Evolutionary conservation across 108 stramenopile species (phyloP).

Genomic region (Cyclotella cryptica): DNA sequence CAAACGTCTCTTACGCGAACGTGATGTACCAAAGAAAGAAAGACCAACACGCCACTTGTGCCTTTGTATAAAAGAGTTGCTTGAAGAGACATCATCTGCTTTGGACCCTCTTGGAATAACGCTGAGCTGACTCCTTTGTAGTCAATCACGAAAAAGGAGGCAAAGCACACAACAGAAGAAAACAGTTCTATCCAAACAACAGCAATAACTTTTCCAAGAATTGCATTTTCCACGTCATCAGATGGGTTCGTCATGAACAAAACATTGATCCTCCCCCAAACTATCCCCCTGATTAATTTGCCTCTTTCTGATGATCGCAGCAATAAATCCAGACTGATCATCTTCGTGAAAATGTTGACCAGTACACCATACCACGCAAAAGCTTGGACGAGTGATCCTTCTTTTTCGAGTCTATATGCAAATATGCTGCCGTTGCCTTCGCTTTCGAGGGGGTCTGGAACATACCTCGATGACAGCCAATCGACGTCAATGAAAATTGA

Average conservation of each 20-base stretch:
- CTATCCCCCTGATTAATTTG: background rate
- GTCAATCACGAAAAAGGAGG: conserved; percentile 23
- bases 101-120: conserved; percentile 1
- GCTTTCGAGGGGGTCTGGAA: conserved; percentile 3
- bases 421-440: conserved; percentile 4
- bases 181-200: conserved; percentile 27
- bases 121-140: background rate
- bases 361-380: conserved; percentile 21
- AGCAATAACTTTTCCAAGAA: conserved; percentile 9
- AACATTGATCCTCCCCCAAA: conserved; percentile 7
- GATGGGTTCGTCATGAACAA: background rate
- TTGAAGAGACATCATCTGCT: conserved; percentile 27
- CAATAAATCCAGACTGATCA: background rate
- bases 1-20: conserved; percentile 24
- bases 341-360: conserved; percentile 14
- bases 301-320: conserved; percentile 13
- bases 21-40: conserved; percentile 26
- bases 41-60: conserved; percentile 9
- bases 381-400: conserved; percentile 4
- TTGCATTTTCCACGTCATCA: background rate
- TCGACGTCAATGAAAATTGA: conserved; percentile 20
- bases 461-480: conserved; percentile 23
- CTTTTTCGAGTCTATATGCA: conserved; percentile 10
- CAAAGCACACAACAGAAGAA: conserved; percentile 1
- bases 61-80: conserved; percentile 23